Conservation (phyloP, 345 rosid genomes). For the Ceriops decandra region DNA sequence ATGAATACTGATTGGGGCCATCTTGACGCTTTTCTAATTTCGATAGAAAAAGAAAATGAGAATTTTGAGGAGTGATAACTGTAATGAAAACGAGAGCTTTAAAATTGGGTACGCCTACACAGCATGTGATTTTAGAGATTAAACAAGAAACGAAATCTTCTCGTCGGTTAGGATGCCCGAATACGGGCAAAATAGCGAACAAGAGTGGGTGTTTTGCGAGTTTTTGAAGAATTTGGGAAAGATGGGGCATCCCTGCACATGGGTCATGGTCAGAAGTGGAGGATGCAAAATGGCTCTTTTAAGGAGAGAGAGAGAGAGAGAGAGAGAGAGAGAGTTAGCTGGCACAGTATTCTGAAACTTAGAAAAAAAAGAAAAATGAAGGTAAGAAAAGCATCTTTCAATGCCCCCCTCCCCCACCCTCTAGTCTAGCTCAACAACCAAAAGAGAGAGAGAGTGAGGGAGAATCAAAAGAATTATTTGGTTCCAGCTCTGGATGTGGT, state of each 20-base stretch:
- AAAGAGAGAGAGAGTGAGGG: no score
- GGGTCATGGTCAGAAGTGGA: constrained; percentile 30
- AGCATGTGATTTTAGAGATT: no score
- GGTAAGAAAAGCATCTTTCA: constrained; percentile 32
- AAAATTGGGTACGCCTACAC: no score
- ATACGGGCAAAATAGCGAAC: no score
- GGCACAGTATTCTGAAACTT: neutral
- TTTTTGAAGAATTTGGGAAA: neutral
- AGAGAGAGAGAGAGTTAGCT: no score
- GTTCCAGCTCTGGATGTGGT: constrained; percentile 27
- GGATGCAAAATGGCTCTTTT: no score
- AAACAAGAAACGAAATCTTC: no score
- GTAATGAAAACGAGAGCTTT: no score
- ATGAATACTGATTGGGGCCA: constrained; percentile 1
- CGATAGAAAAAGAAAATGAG: neutral
- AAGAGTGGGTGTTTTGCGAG: constrained; percentile 14
- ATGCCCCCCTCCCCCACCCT: no score
- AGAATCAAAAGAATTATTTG: neutral
- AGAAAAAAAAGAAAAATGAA: neutral
- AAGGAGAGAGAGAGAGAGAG: no score
- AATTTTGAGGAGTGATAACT: neutral
- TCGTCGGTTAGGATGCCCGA: no score
- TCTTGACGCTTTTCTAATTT: constrained; percentile 13
- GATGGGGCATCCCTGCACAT: constrained; percentile 44
- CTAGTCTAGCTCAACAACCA: no score